Evolutionary conservation across 345 rosid species (phyloP), one percentile per base, ranked within the genome.

Genomic region (Syzygium aromaticum): DNA sequence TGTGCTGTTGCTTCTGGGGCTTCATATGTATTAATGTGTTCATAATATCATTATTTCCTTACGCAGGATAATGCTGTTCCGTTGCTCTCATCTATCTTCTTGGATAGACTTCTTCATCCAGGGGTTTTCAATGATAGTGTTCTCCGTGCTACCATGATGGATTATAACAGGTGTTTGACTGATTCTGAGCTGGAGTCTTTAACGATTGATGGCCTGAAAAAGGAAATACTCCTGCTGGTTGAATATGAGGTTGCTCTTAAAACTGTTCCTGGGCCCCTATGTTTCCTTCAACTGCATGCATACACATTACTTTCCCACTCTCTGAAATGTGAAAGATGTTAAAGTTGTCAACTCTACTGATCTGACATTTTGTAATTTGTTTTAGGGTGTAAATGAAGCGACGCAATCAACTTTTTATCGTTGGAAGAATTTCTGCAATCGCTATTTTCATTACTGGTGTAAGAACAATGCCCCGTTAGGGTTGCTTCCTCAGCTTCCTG

Each of bases 381-480:
- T 87, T 73, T 92, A 98, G 99, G 97, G 92, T 92, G 89, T 90
- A 77, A 88, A 89, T 86, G 94, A 91, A 85, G 93, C 92, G 89
- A 91, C 93, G 59, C 86, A 89, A 85, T 90, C 96, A 57, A 86
- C 92, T 40, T 93, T 93, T 89, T 92, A 88, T 90, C 90, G 93
- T 84, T 98, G 99, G 99, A 96, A 92, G 90, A 91, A 83, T 87
- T 95, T 98, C 90, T 95, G 96, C 89, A 77, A 90, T 19, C 91
- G 94, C 83, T 98, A 96, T 94, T 93, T 95, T 88, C 91, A 93
- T 80, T 88, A 93, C 86, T 98, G 99, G 99, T 94, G 99, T 93
- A 94, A 90, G 91, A 92, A 90, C 91, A 96, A 98, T 91, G 91
- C 92, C 33, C 95, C 98, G n/a, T 89, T 87, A 85, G 95, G 95